Percentiles rank a stretch among this genome's conserved stretches.
Evolutionary conservation across 2,329 filamentous ascomycete species (phyloP).

Genomic region (Aspergillus novofumigatus): DNA sequence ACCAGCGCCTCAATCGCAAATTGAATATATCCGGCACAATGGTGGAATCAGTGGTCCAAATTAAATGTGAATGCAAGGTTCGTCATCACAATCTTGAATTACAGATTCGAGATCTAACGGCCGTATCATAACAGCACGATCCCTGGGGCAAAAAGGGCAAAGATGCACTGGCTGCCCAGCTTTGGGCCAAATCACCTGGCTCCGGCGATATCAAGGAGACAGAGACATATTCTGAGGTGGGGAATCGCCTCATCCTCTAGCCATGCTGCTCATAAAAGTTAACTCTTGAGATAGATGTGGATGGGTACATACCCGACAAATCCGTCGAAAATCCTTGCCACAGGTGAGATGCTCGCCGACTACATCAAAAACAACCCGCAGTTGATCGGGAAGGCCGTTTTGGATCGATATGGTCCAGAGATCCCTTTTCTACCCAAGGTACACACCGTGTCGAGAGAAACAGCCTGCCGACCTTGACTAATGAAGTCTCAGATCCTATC

Average conservation of each 20-base stretch:
- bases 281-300: slow-evolving; percentile 53
- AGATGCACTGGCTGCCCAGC: slow-evolving; percentile 60
- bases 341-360: slow-evolving; percentile 60
- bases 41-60: slow-evolving; percentile 50
- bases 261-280: neutral
- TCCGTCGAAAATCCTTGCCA: slow-evolving; percentile 60
- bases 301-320: slow-evolving; percentile 72
- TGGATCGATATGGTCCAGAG: slow-evolving; percentile 59
- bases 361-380: slow-evolving; percentile 61
- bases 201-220: slow-evolving; percentile 61
- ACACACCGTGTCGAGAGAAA: slow-evolving; percentile 1
- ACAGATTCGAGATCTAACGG: neutral
- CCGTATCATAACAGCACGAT: slow-evolving; percentile 48
- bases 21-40: slow-evolving; percentile 25
- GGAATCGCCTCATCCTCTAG: neutral
- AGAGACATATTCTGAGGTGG: slow-evolving; percentile 59
- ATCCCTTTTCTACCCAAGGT: slow-evolving; percentile 71
- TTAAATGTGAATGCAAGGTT: slow-evolving; percentile 53
- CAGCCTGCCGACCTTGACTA: neutral
- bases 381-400: slow-evolving; percentile 60
- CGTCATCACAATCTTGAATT: slow-evolving; percentile 1
- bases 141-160: slow-evolving; percentile 67
- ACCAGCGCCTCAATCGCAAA: slow-evolving; percentile 9
- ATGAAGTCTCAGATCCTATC: slow-evolving; percentile 56
- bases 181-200: slow-evolving; percentile 63